Evolutionary conservation across 2,329 filamentous ascomycete species (phyloP), one percentile per base, ranked within the genome.

Genomic region (Penicillium sp.): DNA sequence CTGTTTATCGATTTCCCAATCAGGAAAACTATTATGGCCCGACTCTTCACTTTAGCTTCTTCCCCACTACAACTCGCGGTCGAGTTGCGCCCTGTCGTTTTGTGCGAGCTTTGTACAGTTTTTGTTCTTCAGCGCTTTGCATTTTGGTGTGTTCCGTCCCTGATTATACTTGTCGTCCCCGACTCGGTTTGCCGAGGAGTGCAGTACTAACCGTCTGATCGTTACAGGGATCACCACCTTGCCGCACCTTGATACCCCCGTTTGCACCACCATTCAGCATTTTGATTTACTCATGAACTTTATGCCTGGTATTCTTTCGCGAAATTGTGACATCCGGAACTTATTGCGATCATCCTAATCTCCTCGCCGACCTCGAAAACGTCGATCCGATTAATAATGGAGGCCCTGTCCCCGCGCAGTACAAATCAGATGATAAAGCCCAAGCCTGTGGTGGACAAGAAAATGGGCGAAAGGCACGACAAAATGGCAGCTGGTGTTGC

Each of bases 361-460:
- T 26, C 50, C 44, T 12, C 42, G 43, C 36, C 28, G 15, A 42
- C 41, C 39, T 23, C 34, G 34, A 52, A 47, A 29, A 42, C 28
- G 42, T 28, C 50, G 21, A 45, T 45, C n/a, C 36, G 24, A 43
- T 50, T 51, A 51, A 70, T 56, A 51, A 77, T 78, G 75, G 75
- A 79, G 66, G 73, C 77, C 34, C 64, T 79, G 42, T 79, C 76
- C 28, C 76, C 76, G 46, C 73, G 75, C 46, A 75, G 77, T 45
- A 74, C 75, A 38, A 79, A 79, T 58, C 67, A 78, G 49, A 69
- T 71, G 58, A 68, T 75, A 41, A 76, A 73, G 53, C 73, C 72
- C 16, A 75, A 75, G 58, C 54, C 67, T 21, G 63, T 64, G 8
- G 70, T 70, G 60, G 70, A 75, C 56, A 70, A 66, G 45, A 71